Percentiles rank a stretch among this genome's conserved stretches.
These are phyloP conservation scores for Ceratobasidium sp. DNA, from an alignment of 1,284 basidiomycete species.

Conservation along the genomic window DNA sequence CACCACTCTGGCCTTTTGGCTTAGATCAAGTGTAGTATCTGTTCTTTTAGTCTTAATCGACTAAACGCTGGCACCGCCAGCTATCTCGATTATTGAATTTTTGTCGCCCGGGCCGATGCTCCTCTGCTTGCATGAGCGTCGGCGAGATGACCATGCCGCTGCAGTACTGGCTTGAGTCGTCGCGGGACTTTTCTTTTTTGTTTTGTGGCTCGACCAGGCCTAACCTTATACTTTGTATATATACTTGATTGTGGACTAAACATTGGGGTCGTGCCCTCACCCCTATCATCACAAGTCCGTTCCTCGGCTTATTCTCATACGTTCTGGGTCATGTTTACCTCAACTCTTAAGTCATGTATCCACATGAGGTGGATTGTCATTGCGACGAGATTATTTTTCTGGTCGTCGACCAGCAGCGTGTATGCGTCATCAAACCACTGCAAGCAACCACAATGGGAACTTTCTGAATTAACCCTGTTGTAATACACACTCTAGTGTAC, in stretches of 20 bases:
- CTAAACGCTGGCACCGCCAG: conserved; percentile 32
- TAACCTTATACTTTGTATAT: no score
- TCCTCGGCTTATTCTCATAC: no score
- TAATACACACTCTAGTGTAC: background rate
- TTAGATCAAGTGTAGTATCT: conserved; percentile 98
- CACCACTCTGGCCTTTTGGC: conserved; percentile 93
- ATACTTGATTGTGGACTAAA: no score
- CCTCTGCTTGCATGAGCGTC: conserved; percentile 40
- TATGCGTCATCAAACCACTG: background rate
- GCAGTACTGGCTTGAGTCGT: conserved; percentile 43
- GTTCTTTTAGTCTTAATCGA: conserved; percentile 65
- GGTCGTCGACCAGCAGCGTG: background rate
- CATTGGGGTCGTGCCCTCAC: no score
- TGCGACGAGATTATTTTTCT: no score
- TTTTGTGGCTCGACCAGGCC: no score
- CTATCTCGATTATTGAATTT: conserved; percentile 38
- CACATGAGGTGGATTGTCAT: no score
- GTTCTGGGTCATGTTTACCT: no score
- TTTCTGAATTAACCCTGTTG: conserved; percentile 12
- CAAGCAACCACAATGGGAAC: background rate
- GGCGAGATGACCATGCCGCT: conserved; percentile 44
- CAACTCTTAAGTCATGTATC: no score
- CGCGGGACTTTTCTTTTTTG: conserved; percentile 18
- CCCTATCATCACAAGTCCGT: no score
- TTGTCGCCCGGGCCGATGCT: conserved; percentile 34